Evolutionary conservation across 2,329 filamentous ascomycete species (phyloP), one percentile per base, ranked within the genome.

Genomic region (Diaporthe sp.): DNA sequence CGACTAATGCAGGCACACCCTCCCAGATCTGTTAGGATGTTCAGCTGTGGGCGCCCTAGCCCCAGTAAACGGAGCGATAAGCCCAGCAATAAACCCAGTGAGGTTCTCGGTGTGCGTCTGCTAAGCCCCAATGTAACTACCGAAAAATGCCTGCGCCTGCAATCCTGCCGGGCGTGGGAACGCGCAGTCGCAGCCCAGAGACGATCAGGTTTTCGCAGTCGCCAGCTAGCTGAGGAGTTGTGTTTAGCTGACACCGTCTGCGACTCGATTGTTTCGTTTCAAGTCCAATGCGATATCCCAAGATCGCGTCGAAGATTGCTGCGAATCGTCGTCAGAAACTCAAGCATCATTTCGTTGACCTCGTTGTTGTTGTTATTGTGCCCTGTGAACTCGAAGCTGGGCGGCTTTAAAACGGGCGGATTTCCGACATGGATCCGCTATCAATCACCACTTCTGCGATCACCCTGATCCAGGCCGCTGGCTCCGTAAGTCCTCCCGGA

Each of bases 391-490:
- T n/a, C 1, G 31, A 39, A 53, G 8, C 20, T 25, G 31, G 31
- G 63, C 31, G 8, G 10, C 63, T 44, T 22, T 22, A 2, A 22
- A 51, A 44, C 63, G 31, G 65, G 47, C 15, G 20, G 20, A 22
- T 22, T 22, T 39, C 34, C 65, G 34, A 39, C 65, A 76, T 76
- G 74, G 74, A 76, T 73, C 74, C 74, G 22, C 71, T 76, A 20
- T 76, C 74, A 15, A 63, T 76, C 51, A 76, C 74, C 20, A 72
- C 71, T 1, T 76, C 75, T 49, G 71, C 75, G 17, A 44, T 76
- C 37, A 60, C 75, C 28, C 47, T 76, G 20, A 76, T 76, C 60
- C 75, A 76, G 49, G 76, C 71, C 28, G 76, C 76, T 15, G 76
- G 71, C 28, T 74, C 73, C 25, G 77, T 78, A 71, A 77, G 77